phyloP scores from a whole-genome alignment of 2,329 filamentous ascomycete genomes.

The Cryoendolithus antarcticus region DNA sequence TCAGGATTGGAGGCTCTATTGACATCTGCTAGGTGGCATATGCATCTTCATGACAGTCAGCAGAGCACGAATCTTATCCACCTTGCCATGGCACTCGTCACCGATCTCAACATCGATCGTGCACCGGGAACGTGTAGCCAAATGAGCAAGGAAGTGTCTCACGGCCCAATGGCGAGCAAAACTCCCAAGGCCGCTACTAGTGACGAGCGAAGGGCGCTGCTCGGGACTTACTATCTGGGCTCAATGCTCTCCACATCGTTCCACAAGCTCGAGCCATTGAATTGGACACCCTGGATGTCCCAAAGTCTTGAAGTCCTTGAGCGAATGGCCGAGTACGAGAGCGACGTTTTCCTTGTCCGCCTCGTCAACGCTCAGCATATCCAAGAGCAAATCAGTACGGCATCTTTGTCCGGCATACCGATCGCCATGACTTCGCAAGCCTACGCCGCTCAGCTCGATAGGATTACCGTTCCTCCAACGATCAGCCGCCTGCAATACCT shows the following conservation, averaged over 20 bases:
- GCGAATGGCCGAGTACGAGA: constrained; percentile 13
- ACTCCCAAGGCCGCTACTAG: constrained; percentile 8
- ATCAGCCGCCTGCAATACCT: constrained; percentile 12
- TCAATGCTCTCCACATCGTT: constrained; percentile 19
- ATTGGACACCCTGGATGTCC: constrained; percentile 15
- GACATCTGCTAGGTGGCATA: constrained; percentile 12
- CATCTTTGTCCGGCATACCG: constrained; percentile 13
- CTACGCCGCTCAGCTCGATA: constrained; percentile 17
- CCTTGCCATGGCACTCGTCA: constrained; percentile 17
- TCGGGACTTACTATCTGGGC: constrained; percentile 17
- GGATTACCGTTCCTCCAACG: constrained; percentile 8
- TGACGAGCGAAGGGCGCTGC: constrained; percentile 16
- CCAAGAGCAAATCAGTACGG: constrained; percentile 14
- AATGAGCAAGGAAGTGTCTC: too few relatives aligned
- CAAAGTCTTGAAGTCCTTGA: constrained; percentile 13
- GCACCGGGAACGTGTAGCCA: constrained; percentile 5
- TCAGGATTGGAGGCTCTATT: too few relatives aligned
- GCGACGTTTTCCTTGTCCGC: constrained; percentile 18
- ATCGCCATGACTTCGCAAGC: constrained; percentile 16
- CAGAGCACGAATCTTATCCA: constrained; percentile 19
- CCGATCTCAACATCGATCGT: constrained; percentile 18
- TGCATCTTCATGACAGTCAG: constrained; percentile 19
- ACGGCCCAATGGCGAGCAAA: too few relatives aligned
- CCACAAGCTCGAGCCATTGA: constrained; percentile 17
- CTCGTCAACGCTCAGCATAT: constrained; percentile 18